Conservation (phyloP, 2,329 filamentous ascomycete genomes). For the Ceratocystis lukuohia region DNA sequence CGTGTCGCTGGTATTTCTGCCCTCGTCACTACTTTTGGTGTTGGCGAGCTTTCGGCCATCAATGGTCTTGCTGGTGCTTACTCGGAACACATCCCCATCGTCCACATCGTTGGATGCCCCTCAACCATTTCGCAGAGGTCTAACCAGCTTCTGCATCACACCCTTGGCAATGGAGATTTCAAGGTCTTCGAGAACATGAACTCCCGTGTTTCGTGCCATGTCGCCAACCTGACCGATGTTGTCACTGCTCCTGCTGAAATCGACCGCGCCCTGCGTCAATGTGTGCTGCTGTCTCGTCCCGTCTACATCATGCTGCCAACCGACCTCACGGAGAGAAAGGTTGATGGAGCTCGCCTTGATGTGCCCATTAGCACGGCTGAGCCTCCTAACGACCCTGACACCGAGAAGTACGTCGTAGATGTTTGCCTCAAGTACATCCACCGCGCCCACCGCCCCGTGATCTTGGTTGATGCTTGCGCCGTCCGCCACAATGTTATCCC, state of each 20-base stretch:
- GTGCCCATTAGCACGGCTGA: slow-evolving; percentile 54
- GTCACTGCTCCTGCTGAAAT: slow-evolving; percentile 60
- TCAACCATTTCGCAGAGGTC: slow-evolving; percentile 36
- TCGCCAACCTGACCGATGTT: slow-evolving; percentile 57
- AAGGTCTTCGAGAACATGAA: slow-evolving; percentile 73
- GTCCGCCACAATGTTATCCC: slow-evolving; percentile 60
- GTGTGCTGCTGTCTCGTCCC: slow-evolving; percentile 59
- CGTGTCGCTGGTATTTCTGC: slow-evolving; percentile 57
- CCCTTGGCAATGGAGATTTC: slow-evolving; percentile 66
- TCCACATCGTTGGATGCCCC: slow-evolving; percentile 51
- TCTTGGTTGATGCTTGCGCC: slow-evolving; percentile 73
- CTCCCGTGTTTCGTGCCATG: slow-evolving; percentile 53
- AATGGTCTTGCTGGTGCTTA: slow-evolving; percentile 63
- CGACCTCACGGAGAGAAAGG: slow-evolving; percentile 62
- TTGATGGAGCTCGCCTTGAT: slow-evolving; percentile 60
- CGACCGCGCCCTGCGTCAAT: slow-evolving; percentile 62
- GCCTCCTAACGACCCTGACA: slow-evolving; percentile 52
- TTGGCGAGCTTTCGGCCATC: slow-evolving; percentile 59
- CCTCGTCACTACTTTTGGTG: slow-evolving; percentile 62
- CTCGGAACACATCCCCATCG: slow-evolving; percentile 57
- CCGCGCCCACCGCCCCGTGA: slow-evolving; percentile 58
- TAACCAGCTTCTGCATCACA: slow-evolving; percentile 48
- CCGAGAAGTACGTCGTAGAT: slow-evolving; percentile 71
- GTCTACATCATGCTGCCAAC: slow-evolving; percentile 76
- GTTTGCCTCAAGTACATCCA: slow-evolving; percentile 62